A percentile compares a stretch with the other conserved stretches of the same genome.
phyloP scores from a whole-genome alignment of 1,284 basidiomycete species.

The Ceratobasidium sp. region DNA sequence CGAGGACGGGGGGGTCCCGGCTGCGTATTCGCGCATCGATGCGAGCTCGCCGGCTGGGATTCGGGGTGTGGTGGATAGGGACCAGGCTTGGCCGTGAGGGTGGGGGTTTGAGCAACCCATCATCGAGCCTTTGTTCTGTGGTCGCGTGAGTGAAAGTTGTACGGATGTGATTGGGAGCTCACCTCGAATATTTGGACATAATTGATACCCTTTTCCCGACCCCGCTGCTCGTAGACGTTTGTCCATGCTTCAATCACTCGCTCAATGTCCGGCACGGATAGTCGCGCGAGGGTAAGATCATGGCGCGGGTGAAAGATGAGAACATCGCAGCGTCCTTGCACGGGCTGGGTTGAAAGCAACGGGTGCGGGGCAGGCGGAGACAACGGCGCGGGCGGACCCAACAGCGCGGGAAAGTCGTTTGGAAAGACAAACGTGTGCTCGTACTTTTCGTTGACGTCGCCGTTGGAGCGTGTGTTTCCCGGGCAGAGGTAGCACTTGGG shows the following conservation, averaged over 20 bases:
- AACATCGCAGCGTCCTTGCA: constrained; percentile 90
- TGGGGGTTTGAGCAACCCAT: constrained; percentile 99
- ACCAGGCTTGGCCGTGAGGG: constrained; percentile 95
- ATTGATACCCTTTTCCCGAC: constrained; percentile 72
- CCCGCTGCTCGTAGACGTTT: constrained; percentile 72
- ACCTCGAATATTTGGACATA: constrained; percentile 94
- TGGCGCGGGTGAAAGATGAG: constrained; percentile 91
- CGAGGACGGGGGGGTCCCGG: constrained; percentile 55
- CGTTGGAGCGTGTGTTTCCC: constrained; percentile 84
- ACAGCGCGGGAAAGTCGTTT: constrained; percentile 89
- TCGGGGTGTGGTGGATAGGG: constrained; percentile 79
- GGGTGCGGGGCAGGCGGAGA: constrained; percentile 67
- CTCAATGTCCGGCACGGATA: constrained; percentile 72
- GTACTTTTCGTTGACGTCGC: constrained; percentile 78
- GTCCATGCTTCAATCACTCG: constrained; percentile 84
- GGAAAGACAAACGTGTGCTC: constrained; percentile 74
- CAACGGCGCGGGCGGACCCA: constrained; percentile 68
- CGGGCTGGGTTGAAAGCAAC: constrained; percentile 76
- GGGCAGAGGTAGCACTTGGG: constrained; percentile 91
- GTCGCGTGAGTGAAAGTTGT: neutral
- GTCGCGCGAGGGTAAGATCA: constrained; percentile 88
- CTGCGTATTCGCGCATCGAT: constrained; percentile 70
- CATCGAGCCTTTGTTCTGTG: constrained; percentile 91
- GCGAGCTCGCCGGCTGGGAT: constrained; percentile 74
- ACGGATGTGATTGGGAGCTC: constrained; percentile 48